A percentile compares a stretch with the other conserved stretches of the same genome.
Conservation (phyloP, 495 filamentous ascomycete genomes). For the Physcia stellaris region DNA sequence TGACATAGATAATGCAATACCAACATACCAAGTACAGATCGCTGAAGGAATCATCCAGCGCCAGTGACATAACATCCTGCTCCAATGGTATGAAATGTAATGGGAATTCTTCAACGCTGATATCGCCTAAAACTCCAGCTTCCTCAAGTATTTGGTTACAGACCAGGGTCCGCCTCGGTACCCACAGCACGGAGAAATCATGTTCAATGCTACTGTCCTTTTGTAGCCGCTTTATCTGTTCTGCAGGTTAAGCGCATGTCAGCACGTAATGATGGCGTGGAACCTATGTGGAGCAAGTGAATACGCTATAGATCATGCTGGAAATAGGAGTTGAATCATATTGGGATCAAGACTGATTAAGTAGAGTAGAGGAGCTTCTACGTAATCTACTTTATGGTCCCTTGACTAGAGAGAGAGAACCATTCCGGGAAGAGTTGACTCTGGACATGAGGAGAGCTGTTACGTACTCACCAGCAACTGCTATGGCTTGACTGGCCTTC, state of each 20-base stretch:
- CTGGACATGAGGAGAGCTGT: conserved; percentile 1
- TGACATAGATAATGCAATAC: too few relatives aligned
- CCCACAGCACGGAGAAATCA: conserved; percentile 91
- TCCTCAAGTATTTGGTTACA: conserved; percentile 89
- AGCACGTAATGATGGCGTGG: conserved; percentile 44
- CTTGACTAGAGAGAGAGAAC: conserved; percentile 1
- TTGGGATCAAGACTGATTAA: conserved; percentile 55
- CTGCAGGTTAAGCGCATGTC: conserved; percentile 38
- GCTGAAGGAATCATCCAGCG: conserved; percentile 72
- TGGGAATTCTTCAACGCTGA: conserved; percentile 72
- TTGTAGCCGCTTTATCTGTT: conserved; percentile 81
- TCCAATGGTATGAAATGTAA: conserved; percentile 86
- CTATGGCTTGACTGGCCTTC: conserved; percentile 63
- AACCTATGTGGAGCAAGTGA: conserved; percentile 21
- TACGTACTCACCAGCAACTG: conserved; percentile 70
- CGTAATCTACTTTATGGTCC: conserved; percentile 44
- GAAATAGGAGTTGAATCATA: conserved; percentile 25
- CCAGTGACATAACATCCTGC: conserved; percentile 79
- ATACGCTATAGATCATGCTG: conserved; percentile 27
- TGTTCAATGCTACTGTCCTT: conserved; percentile 74
- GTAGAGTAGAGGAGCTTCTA: conserved; percentile 43
- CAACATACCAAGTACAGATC: conserved; percentile 67
- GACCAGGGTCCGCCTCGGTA: conserved; percentile 80
- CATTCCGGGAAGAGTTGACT: conserved; percentile 4
- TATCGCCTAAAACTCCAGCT: conserved; percentile 83